phyloP scores from a whole-genome alignment of 2,329 filamentous ascomycete species.

The Capronia epimyces region DNA sequence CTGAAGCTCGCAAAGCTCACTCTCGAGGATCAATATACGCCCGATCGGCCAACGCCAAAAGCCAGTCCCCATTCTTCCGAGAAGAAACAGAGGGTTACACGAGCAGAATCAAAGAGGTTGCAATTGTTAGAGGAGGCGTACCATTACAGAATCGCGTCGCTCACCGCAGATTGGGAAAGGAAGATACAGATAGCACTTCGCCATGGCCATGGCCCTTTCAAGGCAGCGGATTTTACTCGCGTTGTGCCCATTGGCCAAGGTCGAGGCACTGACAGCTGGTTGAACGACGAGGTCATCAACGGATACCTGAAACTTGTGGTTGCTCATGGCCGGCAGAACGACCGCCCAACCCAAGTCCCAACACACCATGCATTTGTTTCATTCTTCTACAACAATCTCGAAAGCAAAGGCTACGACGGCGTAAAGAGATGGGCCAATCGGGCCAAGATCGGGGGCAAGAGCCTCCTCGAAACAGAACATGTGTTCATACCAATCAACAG shows the following conservation, averaged over 20 bases:
- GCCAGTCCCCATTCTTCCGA: constrained; percentile 18
- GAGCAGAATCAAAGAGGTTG: constrained; percentile 28
- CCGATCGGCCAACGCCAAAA: constrained; percentile 22
- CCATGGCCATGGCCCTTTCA: constrained; percentile 17
- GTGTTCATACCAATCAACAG: constrained; percentile 47
- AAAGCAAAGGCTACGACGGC: constrained; percentile 37
- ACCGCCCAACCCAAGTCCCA: constrained; percentile 32
- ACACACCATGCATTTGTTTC: constrained; percentile 42
- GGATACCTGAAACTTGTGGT: constrained; percentile 41
- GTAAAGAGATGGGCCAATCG: constrained; percentile 42
- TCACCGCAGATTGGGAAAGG: constrained; percentile 36
- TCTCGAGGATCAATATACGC: constrained; percentile 14
- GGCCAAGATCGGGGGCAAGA: constrained; percentile 44
- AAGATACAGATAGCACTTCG: constrained; percentile 32
- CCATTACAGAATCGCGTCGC: constrained; percentile 34
- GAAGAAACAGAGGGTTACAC: constrained; percentile 18
- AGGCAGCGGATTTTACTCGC: constrained; percentile 23
- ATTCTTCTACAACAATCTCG: constrained; percentile 41
- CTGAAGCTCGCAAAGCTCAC: constrained; percentile 16
- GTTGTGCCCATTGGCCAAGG: constrained; percentile 21
- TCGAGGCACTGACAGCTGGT: constrained; percentile 33
- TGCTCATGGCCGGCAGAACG: constrained; percentile 29
- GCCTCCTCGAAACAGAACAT: constrained; percentile 42
- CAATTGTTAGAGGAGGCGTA: constrained; percentile 19
- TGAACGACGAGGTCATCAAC: constrained; percentile 46